phyloP scores from a whole-genome alignment of 805 yeast species.

The Candida qinlingensis region DNA sequence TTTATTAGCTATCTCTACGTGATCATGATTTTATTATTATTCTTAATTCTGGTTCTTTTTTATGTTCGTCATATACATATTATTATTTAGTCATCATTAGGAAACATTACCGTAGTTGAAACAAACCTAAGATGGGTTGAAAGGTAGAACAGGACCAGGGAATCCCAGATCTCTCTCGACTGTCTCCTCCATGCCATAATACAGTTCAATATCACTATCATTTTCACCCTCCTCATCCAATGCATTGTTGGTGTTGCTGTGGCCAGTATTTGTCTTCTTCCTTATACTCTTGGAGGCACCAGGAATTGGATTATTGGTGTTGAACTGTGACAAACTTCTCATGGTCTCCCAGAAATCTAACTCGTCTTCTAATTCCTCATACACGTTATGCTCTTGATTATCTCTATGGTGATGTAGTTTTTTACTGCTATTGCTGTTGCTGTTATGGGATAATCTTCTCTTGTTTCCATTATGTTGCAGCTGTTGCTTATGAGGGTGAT shows the following conservation, averaged over 20 bases:
- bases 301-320: conserved; percentile 17
- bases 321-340: conserved; percentile 46
- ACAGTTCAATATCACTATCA: conserved; percentile 1
- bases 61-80: no score
- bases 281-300: conserved; percentile 10
- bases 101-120: no score
- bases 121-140: conserved; percentile 2
- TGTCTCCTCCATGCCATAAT: conserved; percentile 8
- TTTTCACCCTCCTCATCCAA: not conserved
- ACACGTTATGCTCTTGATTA: conserved; percentile 14
- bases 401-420: conserved; percentile 5
- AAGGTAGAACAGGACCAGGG: conserved; percentile 8
- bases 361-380: conserved; percentile 54
- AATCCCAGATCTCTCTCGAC: conserved; percentile 4
- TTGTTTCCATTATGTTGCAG: conserved; percentile 8
- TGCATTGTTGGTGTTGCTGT: not conserved
- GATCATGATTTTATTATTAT: not conserved
- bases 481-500: not conserved
- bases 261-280: conserved; percentile 4
- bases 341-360: conserved; percentile 69
- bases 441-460: conserved; percentile 17
- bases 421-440: conserved; percentile 5
- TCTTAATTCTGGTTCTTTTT: not conserved
- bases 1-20: no score
- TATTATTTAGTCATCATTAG: no score